Base-by-base conservation (phyloP, 2,329 filamentous ascomycete genomes). In the Diaporthe destruens region DNA sequence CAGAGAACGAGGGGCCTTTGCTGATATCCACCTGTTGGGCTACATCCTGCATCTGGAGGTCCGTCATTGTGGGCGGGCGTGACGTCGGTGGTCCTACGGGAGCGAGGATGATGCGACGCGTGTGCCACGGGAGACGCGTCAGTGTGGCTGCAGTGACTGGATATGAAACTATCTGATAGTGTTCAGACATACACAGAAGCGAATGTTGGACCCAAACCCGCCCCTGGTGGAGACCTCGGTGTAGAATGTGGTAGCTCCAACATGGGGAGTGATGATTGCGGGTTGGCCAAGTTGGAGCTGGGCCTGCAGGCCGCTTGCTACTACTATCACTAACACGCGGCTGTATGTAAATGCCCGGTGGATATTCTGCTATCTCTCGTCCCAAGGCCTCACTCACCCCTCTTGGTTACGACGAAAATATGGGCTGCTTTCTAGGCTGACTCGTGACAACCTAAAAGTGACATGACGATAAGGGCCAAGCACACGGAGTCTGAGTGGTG, bases 1-100 rank as follows among this genome's bases (percentile, higher is more conserved):
- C 86, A 1, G 91, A 93, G 55, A 96, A 84, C 9, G 87, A 84
- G 6, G 66, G 57, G 14, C 42, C 53, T 23, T 51, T 42, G 53
- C 51, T 56, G 16, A 9, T 51, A 23, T 39, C 34, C 8, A 59
- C 20, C 2, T 70, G 47, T 8, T 34, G 49, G 91, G 85, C 72
- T 82, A 71, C 9, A 76, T 76, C 66, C 23, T 49, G 36, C 72
- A 74, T 74, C 49, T 70, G 66, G 14, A 67, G 20, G 51, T 72
- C 71, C 36, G 65, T 72, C 78, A 80, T 80, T 76, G 3, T 67
- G 53, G 20, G 39, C 23, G 53, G 20, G 39, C 23, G 55, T 39
- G 57, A 20, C n/a, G 9, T 32, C 12, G n/a, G 18, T 32, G 54
- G 42, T 49, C 32, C 44, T 6, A 51, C 67, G 9, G 14, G 18